A percentile compares a stretch with the other conserved stretches of the same genome.
Conservation (phyloP, 768 basidiomycete genomes). For the Mycena capillaripes region DNA sequence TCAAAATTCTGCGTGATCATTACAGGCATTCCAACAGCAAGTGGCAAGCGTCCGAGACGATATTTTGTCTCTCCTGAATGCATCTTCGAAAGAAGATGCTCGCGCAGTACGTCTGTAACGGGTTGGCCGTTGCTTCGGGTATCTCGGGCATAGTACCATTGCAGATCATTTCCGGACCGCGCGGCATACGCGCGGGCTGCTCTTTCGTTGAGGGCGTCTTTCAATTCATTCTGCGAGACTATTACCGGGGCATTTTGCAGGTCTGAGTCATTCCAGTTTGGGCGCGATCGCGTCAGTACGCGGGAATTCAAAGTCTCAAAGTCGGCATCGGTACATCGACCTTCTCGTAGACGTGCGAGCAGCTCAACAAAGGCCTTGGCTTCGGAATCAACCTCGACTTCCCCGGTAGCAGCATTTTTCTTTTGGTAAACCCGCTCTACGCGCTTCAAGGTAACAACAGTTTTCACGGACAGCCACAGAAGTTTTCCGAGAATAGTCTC, state of each 20-base stretch:
- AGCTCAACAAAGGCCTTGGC: too few species aligned
- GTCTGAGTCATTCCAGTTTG: slow-evolving; percentile 6
- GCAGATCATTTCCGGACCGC: slow-evolving; percentile 21
- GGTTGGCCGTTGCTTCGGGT: slow-evolving; percentile 2
- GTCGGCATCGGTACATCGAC: slow-evolving; percentile 44
- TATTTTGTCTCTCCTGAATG: slow-evolving; percentile 47
- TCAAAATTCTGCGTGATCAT: slow-evolving; percentile 55
- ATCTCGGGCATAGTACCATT: slow-evolving; percentile 51
- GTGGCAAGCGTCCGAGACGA: too few species aligned
- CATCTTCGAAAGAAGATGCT: slow-evolving; percentile 30
- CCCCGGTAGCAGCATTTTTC: too few species aligned
- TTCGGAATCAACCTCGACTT: too few species aligned
- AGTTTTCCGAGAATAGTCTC: slow-evolving; percentile 45
- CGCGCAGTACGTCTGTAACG: slow-evolving; percentile 37
- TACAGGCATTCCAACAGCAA: slow-evolving; percentile 57
- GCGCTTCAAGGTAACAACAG: too few species aligned
- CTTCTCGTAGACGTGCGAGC: too few species aligned
- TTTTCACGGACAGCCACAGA: slow-evolving; percentile 34
- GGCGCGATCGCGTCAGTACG: slow-evolving; percentile 10
- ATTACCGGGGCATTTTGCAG: slow-evolving; percentile 52
- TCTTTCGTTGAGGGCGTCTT: slow-evolving; percentile 52
- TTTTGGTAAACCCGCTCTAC: too few species aligned
- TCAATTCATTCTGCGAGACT: slow-evolving; percentile 51
- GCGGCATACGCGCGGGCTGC: slow-evolving; percentile 44
- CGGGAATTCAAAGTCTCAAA: slow-evolving; percentile 32